These are phyloP conservation scores for Pichia sp. DNA, from an alignment of 1,139 yeast species.

Conservation along the genomic window DNA sequence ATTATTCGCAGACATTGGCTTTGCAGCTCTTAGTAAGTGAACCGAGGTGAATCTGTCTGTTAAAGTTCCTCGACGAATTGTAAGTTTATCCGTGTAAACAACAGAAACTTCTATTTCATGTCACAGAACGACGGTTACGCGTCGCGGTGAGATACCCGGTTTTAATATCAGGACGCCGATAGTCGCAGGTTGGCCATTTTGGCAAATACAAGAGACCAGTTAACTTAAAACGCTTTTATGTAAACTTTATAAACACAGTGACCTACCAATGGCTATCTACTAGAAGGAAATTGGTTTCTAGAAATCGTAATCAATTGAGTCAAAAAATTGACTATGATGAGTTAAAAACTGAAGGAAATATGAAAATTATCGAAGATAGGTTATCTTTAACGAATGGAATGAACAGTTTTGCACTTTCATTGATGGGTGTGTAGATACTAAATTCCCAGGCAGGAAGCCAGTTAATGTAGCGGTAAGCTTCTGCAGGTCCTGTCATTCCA, in stretches of 20 bases:
- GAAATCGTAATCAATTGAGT: no score
- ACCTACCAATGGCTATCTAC: no score
- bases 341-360: not conserved
- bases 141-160: not conserved
- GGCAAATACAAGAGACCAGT: not conserved
- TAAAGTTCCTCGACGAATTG: no score
- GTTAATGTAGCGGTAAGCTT: slow-evolving; percentile 62
- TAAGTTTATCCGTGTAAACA: not conserved
- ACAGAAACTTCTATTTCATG: not conserved
- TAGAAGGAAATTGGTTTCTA: no score
- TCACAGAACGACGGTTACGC: not conserved
- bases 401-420: not conserved
- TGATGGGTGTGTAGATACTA: slow-evolving; percentile 17
- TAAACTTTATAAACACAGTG: no score
- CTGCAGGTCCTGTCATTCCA: slow-evolving; percentile 81
- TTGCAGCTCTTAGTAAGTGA: not conserved
- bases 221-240: no score
- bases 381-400: not conserved
- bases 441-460: slow-evolving; percentile 74
- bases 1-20: not conserved
- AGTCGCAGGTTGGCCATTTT: not conserved
- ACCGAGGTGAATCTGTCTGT: no score
- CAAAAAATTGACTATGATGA: no score
- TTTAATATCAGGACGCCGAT: no score
- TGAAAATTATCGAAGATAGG: not conserved